Conservation (phyloP, 148 eudicot genomes). For the Euryodendron excelsum region DNA sequence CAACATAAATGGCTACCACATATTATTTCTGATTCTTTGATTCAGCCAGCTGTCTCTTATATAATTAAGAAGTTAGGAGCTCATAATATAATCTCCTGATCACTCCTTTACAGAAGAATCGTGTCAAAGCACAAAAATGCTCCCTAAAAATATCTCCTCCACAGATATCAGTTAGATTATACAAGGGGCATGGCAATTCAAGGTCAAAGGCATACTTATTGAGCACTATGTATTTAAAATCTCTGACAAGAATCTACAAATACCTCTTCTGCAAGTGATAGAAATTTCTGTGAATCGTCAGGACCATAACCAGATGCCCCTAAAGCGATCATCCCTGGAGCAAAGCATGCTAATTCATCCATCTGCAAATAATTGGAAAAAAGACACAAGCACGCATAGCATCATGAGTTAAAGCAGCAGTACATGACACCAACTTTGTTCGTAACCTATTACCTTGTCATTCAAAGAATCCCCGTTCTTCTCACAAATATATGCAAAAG, state of each 20-base stretch:
- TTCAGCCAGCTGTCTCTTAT: no score
- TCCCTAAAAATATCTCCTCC: background rate
- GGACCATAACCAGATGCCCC: constrained; percentile 81
- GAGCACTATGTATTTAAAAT: background rate
- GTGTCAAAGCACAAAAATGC: background rate
- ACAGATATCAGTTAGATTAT: background rate
- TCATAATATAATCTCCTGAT: background rate
- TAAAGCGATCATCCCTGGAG: constrained; percentile 95
- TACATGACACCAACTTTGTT: background rate
- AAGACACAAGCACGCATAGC: constrained; percentile 1
- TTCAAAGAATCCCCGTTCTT: constrained; percentile 56
- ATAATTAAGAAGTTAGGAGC: background rate
- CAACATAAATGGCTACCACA: no score
- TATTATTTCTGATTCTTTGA: no score
- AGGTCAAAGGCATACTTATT: background rate
- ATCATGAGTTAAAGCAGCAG: background rate
- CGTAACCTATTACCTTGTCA: constrained; percentile 63
- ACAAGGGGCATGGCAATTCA: background rate
- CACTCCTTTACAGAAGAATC: background rate
- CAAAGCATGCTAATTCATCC: constrained; percentile 99
- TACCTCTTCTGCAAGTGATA: constrained; percentile 96
- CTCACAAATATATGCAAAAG: constrained; percentile 82
- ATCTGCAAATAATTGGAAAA: constrained; percentile 52
- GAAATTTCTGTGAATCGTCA: constrained; percentile 63
- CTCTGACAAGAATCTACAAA: background rate